phyloP scores from a whole-genome alignment of 805 yeast species.

The Metschnikowia cerradonensis region DNA sequence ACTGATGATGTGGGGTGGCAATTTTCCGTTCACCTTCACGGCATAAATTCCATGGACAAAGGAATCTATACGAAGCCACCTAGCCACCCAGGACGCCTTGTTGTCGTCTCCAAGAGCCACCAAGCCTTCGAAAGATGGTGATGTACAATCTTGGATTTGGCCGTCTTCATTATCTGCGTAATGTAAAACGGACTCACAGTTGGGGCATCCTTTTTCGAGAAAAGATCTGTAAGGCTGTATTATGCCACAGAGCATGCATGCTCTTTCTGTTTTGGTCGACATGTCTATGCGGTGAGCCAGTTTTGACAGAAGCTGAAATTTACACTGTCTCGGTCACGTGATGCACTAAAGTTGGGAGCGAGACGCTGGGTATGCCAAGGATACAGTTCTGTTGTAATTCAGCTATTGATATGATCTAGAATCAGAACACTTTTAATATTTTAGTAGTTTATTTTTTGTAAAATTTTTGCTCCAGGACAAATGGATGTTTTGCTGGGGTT shows the following conservation, averaged over 20 bases:
- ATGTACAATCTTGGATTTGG: constrained; percentile 84
- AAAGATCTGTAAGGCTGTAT: constrained; percentile 74
- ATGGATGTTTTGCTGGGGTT: too few species aligned
- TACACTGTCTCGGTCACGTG: constrained; percentile 1
- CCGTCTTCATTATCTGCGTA: constrained; percentile 75
- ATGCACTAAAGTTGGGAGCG: neutral
- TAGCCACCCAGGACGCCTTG: constrained; percentile 88
- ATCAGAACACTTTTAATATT: too few species aligned
- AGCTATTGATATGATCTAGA: too few species aligned
- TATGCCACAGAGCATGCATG: constrained; percentile 95
- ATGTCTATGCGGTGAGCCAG: constrained; percentile 16
- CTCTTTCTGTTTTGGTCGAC: constrained; percentile 75
- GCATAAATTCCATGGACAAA: constrained; percentile 91
- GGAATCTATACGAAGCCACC: constrained; percentile 89
- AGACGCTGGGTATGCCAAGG: neutral
- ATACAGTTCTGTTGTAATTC: too few species aligned
- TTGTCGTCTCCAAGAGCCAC: constrained; percentile 83
- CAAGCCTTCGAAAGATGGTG: constrained; percentile 93
- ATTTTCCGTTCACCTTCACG: constrained; percentile 84
- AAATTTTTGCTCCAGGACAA: too few species aligned
- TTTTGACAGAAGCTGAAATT: neutral
- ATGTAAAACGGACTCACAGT: constrained; percentile 86
- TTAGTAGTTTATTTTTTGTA: too few species aligned
- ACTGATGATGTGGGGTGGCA: constrained; percentile 80
- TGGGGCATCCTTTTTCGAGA: constrained; percentile 87